Evolutionary conservation across 1,139 yeast genomes (phyloP).

Genomic region (Scheffersomyces titani): DNA sequence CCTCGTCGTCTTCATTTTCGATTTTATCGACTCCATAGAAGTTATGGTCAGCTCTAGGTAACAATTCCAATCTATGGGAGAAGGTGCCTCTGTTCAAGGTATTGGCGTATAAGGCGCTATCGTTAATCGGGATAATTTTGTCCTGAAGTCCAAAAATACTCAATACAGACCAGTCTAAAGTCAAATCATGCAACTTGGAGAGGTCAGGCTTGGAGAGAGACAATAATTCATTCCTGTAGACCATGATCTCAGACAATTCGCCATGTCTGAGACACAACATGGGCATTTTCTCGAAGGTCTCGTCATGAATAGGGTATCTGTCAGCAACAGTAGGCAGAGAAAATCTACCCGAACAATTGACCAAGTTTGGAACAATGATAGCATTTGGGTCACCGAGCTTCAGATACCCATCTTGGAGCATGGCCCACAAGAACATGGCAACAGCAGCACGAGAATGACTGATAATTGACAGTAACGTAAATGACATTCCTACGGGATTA

Average conservation of each 20-base stretch:
- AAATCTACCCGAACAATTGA: conserved; percentile 75
- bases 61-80: conserved; percentile 56
- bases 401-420: conserved; percentile 36
- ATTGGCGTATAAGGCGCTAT: conserved; percentile 61
- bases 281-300: conserved; percentile 2
- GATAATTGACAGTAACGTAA: conserved; percentile 56
- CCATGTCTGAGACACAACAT: conserved; percentile 49
- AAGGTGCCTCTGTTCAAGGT: conserved; percentile 51
- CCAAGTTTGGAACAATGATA: conserved; percentile 57
- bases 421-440: conserved; percentile 76
- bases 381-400: conserved; percentile 24
- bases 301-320: conserved; percentile 35
- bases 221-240: conserved; percentile 54
- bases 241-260: conserved; percentile 31
- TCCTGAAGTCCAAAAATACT: conserved; percentile 76
- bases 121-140: conserved; percentile 61
- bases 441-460: conserved; percentile 83
- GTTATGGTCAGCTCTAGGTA: conserved; percentile 79
- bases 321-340: conserved; percentile 36
- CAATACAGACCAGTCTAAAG: conserved; percentile 53
- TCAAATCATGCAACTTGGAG: conserved; percentile 39
- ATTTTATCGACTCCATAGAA: conserved; percentile 55
- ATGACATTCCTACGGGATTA: conserved; percentile 37
- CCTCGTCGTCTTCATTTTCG: conserved; percentile 25
- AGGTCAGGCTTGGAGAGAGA: conserved; percentile 58